Percentiles rank a stretch among this genome's conserved stretches.
These are phyloP conservation scores for Rhododendron ferrugineum DNA, from an alignment of 148 eudicot species.

Conservation along the genomic window DNA sequence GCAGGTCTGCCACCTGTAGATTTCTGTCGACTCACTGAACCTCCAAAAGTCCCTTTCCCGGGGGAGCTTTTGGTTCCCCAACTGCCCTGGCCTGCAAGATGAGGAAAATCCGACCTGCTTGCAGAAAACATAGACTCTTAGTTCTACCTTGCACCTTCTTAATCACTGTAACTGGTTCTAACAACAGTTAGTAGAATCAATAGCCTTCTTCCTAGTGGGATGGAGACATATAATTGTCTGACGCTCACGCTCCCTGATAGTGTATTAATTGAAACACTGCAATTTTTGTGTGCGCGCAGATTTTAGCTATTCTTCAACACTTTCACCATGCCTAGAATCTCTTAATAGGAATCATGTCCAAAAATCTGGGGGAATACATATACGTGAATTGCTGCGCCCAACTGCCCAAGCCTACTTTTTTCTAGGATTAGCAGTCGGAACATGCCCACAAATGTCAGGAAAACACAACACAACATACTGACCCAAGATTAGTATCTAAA, in stretches of 20 bases:
- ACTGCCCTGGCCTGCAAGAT: slow-evolving; percentile 57
- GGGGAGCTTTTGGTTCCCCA: slow-evolving; percentile 58
- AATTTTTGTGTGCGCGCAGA: neutral
- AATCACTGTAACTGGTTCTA: neutral
- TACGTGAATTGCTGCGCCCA: neutral
- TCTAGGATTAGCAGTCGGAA: neutral
- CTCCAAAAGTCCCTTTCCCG: slow-evolving; percentile 48
- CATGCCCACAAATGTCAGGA: neutral
- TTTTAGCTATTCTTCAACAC: neutral
- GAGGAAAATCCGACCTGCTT: slow-evolving; percentile 66
- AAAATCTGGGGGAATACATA: neutral
- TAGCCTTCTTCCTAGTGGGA: neutral
- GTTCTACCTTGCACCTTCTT: neutral
- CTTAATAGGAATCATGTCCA: neutral
- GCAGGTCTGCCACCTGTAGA: slow-evolving; percentile 37
- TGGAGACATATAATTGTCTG: neutral
- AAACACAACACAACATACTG: neutral
- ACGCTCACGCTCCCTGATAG: neutral
- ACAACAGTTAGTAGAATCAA: neutral
- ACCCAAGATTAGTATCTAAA: neutral
- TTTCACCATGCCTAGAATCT: neutral
- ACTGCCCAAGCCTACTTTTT: neutral
- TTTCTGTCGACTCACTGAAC: slow-evolving; percentile 47
- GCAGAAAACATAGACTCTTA: neutral
- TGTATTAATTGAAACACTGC: neutral